Evolutionary conservation across 2,329 filamentous ascomycete genomes (phyloP).

Genomic region (Curvularia lunata): DNA sequence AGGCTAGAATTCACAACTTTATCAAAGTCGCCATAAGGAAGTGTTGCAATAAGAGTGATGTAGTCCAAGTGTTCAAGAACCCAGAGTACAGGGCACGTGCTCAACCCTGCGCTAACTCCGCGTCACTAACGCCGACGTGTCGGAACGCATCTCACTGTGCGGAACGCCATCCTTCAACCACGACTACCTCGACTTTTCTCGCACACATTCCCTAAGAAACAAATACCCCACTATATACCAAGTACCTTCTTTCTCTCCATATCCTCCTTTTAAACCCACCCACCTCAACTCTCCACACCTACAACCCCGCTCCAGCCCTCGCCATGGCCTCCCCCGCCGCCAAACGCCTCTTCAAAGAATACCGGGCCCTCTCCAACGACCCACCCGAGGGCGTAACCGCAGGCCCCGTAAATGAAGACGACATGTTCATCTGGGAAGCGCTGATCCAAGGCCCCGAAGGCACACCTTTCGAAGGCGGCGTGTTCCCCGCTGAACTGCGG

Average conservation of each 20-base stretch:
- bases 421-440: conserved; percentile 95
- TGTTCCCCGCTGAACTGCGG: conserved; percentile 83
- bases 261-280: not conserved
- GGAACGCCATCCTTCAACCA: not conserved
- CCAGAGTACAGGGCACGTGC: conserved; percentile 6
- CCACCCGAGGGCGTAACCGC: conserved; percentile 98
- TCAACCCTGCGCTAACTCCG: conserved; percentile 9
- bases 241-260: not conserved
- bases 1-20: not conserved
- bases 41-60: not conserved
- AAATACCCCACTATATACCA: not conserved
- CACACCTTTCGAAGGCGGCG: conserved; percentile 93
- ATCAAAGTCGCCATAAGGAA: not conserved
- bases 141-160: conserved; percentile 6
- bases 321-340: conserved; percentile 63
- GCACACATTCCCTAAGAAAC: not conserved
- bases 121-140: conserved; percentile 22
- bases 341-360: conserved; percentile 92
- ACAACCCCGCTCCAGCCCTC: not conserved
- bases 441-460: conserved; percentile 94
- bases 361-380: conserved; percentile 90
- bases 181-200: not conserved
- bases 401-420: conserved; percentile 89
- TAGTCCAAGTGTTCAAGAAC: not conserved
- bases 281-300: not conserved